phyloP scores from a whole-genome alignment of 2,329 filamentous ascomycete species.

The Pseudogymnoascus sp. region DNA sequence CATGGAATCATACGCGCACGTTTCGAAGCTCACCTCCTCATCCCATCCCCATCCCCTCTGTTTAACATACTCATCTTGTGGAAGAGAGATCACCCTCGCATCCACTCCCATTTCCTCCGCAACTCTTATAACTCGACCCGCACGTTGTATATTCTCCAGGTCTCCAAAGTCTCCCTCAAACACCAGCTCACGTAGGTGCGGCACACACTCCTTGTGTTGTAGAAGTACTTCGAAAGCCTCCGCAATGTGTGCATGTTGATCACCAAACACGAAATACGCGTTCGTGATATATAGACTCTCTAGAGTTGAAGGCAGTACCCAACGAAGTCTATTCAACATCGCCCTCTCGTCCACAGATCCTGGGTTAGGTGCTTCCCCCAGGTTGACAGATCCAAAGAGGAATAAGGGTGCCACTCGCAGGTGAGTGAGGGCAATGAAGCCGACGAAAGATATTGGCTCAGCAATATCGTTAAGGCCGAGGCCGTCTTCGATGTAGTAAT shows the following conservation, averaged over 20 bases:
- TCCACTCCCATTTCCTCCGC: neutral
- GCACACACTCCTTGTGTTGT: neutral
- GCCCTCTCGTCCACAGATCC: neutral
- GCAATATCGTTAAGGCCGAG: neutral
- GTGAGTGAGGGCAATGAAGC: neutral
- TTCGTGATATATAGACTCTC: neutral
- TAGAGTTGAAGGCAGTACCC: neutral
- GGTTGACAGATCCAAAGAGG: neutral
- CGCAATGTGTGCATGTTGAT: too few species aligned
- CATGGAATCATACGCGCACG: neutral
- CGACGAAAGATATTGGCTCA: neutral
- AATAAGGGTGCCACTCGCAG: neutral
- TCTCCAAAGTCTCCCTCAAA: neutral
- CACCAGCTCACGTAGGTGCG: neutral
- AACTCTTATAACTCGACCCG: neutral
- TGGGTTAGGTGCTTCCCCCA: neutral
- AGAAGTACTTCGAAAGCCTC: neutral
- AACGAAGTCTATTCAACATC: neutral
- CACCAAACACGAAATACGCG: neutral
- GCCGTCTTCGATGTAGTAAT: too few species aligned
- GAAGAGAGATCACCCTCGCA: neutral
- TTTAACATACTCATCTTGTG: neutral
- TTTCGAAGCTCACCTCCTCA: neutral
- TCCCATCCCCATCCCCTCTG: neutral
- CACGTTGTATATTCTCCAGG: neutral